Evolutionary conservation across 768 basidiomycete genomes (phyloP).

Genomic region (Tricholoma terreum): DNA sequence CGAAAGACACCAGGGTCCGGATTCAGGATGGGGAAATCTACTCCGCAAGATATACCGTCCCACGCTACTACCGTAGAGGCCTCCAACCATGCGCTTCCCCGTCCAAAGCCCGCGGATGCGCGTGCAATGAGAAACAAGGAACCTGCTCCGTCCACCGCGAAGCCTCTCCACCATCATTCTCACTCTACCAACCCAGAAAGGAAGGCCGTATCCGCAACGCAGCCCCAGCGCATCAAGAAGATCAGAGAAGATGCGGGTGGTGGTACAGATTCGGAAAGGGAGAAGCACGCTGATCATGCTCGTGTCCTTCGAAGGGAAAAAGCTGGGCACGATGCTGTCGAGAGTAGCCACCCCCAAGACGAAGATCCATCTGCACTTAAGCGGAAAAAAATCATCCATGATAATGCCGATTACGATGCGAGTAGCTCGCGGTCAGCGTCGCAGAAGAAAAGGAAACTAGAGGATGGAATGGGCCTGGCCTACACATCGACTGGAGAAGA

Average conservation of each 20-base stretch:
- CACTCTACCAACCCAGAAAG: conserved; percentile 22
- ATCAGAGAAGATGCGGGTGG: conserved; percentile 10
- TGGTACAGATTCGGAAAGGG: conserved; percentile 21
- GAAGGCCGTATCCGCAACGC: conserved; percentile 12
- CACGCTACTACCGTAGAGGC: conserved; percentile 2
- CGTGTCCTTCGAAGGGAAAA: conserved; percentile 19
- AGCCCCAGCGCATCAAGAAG: conserved; percentile 15
- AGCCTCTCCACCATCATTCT: conserved; percentile 28
- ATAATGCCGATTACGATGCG: conserved; percentile 30
- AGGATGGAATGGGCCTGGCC: conserved; percentile 22
- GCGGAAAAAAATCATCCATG: conserved; percentile 36
- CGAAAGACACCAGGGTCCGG: conserved; percentile 49
- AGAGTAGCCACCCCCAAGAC: conserved; percentile 6
- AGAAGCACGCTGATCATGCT: conserved; percentile 12
- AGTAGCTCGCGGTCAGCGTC: conserved; percentile 10
- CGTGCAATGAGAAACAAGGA: conserved; percentile 15
- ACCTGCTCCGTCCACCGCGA: conserved; percentile 28
- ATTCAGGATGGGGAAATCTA: conserved; percentile 36
- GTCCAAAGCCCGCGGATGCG: conserved; percentile 11
- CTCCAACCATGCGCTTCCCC: conserved; percentile 6
- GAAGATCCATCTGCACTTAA: conserved; percentile 31
- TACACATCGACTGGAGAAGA: conserved; percentile 16
- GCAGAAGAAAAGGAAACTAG: conserved; percentile 44
- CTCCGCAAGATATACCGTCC: conserved; percentile 16
- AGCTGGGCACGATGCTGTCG: neutral